Percentiles rank a stretch among this genome's conserved stretches.
These are phyloP conservation scores for Pecoramyces ruminantium DNA, from an alignment of 192 early-diverging fungal genomes.

Conservation along the genomic window DNA sequence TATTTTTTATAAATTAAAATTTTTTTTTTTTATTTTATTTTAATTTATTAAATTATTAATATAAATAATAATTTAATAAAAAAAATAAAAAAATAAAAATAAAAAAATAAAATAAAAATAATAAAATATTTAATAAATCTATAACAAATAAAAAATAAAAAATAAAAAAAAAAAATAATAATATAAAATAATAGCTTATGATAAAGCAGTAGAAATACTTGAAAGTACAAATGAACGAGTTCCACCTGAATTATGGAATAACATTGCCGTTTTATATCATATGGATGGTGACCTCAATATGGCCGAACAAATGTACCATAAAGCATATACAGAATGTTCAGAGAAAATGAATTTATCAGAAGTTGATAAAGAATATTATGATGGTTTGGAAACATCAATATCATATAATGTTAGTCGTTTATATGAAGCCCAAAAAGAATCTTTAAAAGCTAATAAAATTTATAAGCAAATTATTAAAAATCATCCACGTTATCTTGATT, in stretches of 20 bases:
- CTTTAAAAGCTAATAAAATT: slow-evolving; percentile 36
- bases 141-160: no score
- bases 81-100: no score
- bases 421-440: slow-evolving; percentile 34
- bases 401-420: slow-evolving; percentile 59
- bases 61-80: no score
- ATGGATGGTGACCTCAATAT: slow-evolving; percentile 19
- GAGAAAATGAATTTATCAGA: slow-evolving; percentile 6
- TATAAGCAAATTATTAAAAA: slow-evolving; percentile 40
- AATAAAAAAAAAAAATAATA: no score
- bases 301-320: slow-evolving; percentile 4
- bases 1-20: no score
- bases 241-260: slow-evolving; percentile 62
- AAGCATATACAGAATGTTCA: slow-evolving; percentile 1
- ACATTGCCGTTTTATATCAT: slow-evolving; percentile 67
- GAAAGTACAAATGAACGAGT: slow-evolving; percentile 2
- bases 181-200: slow-evolving; percentile 6
- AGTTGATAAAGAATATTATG: slow-evolving; percentile 1
- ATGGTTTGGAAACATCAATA: slow-evolving; percentile 25
- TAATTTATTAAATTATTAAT: no score
- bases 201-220: slow-evolving; percentile 11
- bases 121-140: no score
- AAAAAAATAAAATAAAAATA: no score
- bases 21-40: no score
- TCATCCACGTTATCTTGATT: slow-evolving; percentile 59